Evolutionary conservation across 2,329 filamentous ascomycete species (phyloP).

Genomic region (Phialophora expanda): DNA sequence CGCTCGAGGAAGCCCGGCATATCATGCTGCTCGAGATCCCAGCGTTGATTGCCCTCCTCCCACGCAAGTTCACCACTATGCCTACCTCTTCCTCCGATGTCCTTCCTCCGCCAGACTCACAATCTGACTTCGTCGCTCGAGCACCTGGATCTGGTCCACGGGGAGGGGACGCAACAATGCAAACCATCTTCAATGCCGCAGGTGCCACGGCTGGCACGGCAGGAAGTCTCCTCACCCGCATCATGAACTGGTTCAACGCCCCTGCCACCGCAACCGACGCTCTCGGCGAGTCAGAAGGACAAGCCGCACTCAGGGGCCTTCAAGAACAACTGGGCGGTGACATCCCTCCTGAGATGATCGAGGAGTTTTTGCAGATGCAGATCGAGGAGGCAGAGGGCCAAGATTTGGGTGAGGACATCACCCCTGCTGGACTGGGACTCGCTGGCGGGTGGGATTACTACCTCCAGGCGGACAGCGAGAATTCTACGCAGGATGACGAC

Average conservation of each 20-base stretch:
- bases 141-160: constrained; percentile 29
- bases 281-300: constrained; percentile 29
- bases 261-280: constrained; percentile 25
- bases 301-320: constrained; percentile 33
- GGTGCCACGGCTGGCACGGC: constrained; percentile 29
- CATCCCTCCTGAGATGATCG: constrained; percentile 34
- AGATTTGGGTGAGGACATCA: constrained; percentile 26
- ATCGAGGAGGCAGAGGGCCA: constrained; percentile 28
- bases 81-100: constrained; percentile 80
- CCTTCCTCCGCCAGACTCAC: constrained; percentile 65
- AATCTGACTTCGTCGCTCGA: constrained; percentile 36
- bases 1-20: constrained; percentile 70
- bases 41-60: constrained; percentile 71
- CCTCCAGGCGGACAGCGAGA: constrained; percentile 27
- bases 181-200: constrained; percentile 34
- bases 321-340: constrained; percentile 35
- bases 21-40: constrained; percentile 78
- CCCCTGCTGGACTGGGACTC: constrained; percentile 30
- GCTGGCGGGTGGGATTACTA: constrained; percentile 39
- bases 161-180: constrained; percentile 24
- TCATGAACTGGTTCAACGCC: constrained; percentile 37
- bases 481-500: constrained; percentile 24
- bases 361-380: constrained; percentile 35
- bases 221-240: constrained; percentile 31
- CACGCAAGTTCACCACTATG: constrained; percentile 66